phyloP scores from a whole-genome alignment of 495 filamentous ascomycete genomes.

The Xylaria intraflava region DNA sequence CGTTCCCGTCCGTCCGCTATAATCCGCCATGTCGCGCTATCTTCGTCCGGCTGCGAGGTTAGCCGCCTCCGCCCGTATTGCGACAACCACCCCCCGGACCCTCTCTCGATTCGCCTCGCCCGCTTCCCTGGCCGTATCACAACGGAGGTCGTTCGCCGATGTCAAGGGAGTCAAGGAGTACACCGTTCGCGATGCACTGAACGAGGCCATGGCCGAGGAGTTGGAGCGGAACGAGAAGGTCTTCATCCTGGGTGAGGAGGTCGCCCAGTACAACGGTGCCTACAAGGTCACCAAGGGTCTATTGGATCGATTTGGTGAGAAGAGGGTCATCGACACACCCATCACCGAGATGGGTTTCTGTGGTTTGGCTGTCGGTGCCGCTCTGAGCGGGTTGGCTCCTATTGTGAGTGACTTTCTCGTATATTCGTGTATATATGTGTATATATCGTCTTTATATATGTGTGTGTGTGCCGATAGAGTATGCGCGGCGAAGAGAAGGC shows the following conservation, averaged over 20 bases:
- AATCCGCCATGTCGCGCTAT: constrained; percentile 55
- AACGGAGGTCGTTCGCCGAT: constrained; percentile 49
- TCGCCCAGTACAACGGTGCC: constrained; percentile 98
- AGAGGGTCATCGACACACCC: constrained; percentile 94
- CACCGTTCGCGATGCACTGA: constrained; percentile 92
- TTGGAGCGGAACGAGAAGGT: constrained; percentile 90
- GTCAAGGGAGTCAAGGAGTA: constrained; percentile 72
- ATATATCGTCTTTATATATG: background rate
- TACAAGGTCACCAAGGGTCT: constrained; percentile 99
- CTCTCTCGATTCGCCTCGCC: constrained; percentile 33
- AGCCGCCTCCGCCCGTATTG: constrained; percentile 56
- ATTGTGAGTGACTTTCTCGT: constrained; percentile 56
- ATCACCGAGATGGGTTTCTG: constrained; percentile 95
- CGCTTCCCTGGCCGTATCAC: constrained; percentile 35
- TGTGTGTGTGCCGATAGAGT: background rate
- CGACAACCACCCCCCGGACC: constrained; percentile 39
- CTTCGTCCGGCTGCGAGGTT: constrained; percentile 75
- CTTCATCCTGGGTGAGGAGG: constrained; percentile 94
- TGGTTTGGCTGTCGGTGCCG: constrained; percentile 89
- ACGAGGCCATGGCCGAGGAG: constrained; percentile 96
- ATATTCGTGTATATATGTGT: background rate
- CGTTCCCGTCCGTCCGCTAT: constrained; percentile 18
- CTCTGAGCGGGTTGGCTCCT: constrained; percentile 87
- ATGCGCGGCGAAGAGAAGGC: background rate
- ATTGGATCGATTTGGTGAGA: constrained; percentile 92